Base-by-base conservation (phyloP, 2,329 filamentous ascomycete genomes). In the Stemphylium lycopersici region DNA sequence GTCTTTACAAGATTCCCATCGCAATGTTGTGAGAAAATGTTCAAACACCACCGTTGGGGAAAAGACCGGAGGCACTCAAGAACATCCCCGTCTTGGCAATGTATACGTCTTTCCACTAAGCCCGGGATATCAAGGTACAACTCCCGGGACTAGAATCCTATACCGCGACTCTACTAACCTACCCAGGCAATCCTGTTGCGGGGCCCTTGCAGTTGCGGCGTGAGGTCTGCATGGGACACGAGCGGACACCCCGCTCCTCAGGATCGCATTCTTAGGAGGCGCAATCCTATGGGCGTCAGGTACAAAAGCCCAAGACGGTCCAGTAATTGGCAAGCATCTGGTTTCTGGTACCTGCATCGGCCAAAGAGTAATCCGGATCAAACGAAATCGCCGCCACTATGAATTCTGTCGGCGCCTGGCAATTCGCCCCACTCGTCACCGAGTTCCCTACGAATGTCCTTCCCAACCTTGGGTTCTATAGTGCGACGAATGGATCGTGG, bases 401-500 rank as follows among this genome's bases (percentile, higher is more conserved):
- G 62, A 56, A 26, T 40, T 61, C 55, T n/a, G 56, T 69, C 24
- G 64, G 69, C 22, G 58, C 60, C 31, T 72, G 69, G 71, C 53
- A 61, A 26, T 73, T 72, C 46, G 52, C 56, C 16, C 68, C 71
- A 12, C 58, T 72, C 10, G 38, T 64, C 22, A 67, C 59, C 4
- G 48, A 57, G 2, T 70, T 71, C 33, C 61, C 67, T 6, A 48
- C 57, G 7, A 65, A 52, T 43, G 52, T 72, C 7, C 58, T 72
- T 5, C 70, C 70, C 0, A 73, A 73, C 38, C 22, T 67, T 7
- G 63, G 53, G 3, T 71, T 63, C 47, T 72, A 63, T 64, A 72
- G 62, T 16, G 70, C 62, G 18, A 67, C 64, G 16, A 71, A 72
- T 56, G 70, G 69, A 24, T 68, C 70, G 4, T 71, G 71, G 69